Conservation (phyloP, 805 yeast species). For the Lipomyces sp. region DNA sequence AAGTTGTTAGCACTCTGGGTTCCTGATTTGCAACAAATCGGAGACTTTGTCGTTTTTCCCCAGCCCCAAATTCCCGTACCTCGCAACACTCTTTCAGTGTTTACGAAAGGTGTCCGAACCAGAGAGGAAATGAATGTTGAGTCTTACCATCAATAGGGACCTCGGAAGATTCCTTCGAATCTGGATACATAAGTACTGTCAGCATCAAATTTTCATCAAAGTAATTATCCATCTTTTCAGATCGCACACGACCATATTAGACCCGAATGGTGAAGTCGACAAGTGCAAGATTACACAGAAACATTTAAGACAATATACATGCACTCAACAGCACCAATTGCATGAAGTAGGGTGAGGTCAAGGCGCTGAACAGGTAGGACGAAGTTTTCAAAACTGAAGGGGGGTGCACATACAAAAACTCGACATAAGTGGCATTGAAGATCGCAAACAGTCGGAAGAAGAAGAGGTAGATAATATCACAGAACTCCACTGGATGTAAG, state of each 20-base stretch:
- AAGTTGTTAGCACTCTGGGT: not conserved
- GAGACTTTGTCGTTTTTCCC: too few species aligned
- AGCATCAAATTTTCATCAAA: not conserved
- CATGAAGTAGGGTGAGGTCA: constrained; percentile 1
- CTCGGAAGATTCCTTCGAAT: constrained; percentile 7
- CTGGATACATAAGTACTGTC: not conserved
- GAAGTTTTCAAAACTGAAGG: not conserved
- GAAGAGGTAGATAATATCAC: not conserved
- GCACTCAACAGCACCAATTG: not conserved
- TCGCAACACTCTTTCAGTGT: not conserved
- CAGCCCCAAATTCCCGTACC: not conserved
- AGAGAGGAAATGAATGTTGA: not conserved
- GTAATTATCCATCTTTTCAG: not conserved
- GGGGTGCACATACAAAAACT: not conserved
- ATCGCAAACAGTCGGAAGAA: not conserved
- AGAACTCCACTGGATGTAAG: not conserved
- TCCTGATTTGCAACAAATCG: too few species aligned
- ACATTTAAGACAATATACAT: not conserved
- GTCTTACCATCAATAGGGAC: constrained; percentile 8
- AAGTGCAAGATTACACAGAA: not conserved
- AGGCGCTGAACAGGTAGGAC: not conserved
- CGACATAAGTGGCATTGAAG: constrained; percentile 1
- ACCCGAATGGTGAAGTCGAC: not conserved
- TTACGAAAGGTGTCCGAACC: not conserved
- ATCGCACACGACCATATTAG: not conserved